Conservation (phyloP, 768 basidiomycete species). For the Rhodotorula diobovata region DNA sequence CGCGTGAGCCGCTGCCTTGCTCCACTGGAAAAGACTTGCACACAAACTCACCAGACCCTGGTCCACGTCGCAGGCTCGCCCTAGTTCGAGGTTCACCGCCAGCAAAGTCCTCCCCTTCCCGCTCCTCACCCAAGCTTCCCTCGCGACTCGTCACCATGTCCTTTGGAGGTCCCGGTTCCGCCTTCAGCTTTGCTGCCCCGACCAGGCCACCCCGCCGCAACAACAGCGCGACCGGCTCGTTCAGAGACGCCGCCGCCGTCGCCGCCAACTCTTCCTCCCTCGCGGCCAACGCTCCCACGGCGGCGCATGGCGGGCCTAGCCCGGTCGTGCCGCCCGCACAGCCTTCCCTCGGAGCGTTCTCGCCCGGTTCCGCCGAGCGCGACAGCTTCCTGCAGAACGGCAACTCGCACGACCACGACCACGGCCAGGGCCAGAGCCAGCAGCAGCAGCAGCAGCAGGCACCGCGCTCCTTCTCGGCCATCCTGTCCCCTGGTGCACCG, state of each 20-base stretch:
- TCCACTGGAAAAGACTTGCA: not conserved
- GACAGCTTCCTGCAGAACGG: not conserved
- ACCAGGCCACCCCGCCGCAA: slow-evolving; percentile 22
- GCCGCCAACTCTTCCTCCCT: not conserved
- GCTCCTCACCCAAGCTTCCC: not conserved
- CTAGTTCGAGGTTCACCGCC: not conserved
- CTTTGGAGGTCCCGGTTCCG: slow-evolving; percentile 30
- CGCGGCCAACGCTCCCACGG: not conserved
- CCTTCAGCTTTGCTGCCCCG: slow-evolving; percentile 34
- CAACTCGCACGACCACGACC: no score
- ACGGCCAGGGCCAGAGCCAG: no score
- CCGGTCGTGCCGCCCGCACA: slow-evolving; percentile 23
- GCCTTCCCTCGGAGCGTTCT: slow-evolving; percentile 26
- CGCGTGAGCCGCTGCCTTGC: not conserved
- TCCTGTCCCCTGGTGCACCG: slow-evolving; percentile 15
- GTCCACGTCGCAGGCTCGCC: not conserved
- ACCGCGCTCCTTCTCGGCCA: slow-evolving; percentile 32
- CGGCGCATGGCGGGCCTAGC: not conserved
- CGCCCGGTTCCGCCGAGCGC: not conserved
- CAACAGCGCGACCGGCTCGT: slow-evolving; percentile 12
- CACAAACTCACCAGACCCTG: not conserved
- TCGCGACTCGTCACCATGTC: slow-evolving; percentile 6
- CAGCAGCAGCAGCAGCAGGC: not conserved
- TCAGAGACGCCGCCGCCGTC: slow-evolving; percentile 1
- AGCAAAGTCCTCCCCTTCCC: not conserved